phyloP scores from a whole-genome alignment of 257 asterid species.

The Solanum lignicaule region DNA sequence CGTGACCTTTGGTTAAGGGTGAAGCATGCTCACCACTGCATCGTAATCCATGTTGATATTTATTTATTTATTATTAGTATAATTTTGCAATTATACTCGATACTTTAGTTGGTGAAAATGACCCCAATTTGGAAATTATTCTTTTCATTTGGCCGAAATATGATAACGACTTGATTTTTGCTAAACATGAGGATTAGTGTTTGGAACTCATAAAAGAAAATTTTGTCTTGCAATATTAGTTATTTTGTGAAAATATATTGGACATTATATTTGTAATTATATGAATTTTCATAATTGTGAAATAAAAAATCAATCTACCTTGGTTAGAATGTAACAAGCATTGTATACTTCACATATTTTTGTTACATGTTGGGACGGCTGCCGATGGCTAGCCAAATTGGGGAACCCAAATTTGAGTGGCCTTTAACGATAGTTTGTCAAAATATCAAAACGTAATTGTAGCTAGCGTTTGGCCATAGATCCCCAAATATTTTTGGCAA shows the following conservation, averaged over 20 bases:
- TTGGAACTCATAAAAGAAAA: background rate
- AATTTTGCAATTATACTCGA: background rate
- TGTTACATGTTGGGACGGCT: background rate
- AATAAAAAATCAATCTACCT: too few species aligned
- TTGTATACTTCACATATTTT: background rate
- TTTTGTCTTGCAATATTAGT: background rate
- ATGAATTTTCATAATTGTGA: too few species aligned
- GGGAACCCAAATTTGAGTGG: background rate
- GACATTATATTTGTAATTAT: background rate
- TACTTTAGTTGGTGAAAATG: background rate
- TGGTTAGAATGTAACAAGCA: background rate
- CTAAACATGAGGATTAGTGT: background rate
- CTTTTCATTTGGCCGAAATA: background rate
- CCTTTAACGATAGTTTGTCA: background rate
- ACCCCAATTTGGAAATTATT: background rate
- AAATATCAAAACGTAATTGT: background rate
- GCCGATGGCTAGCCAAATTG: background rate
- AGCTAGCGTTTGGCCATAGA: too few species aligned
- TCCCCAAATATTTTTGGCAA: too few species aligned
- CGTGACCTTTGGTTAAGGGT: accelerated
- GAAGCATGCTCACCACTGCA: background rate
- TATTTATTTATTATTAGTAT: background rate
- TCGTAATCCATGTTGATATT: accelerated
- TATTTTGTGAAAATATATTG: background rate
- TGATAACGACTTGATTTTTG: background rate